Evolutionary conservation across 345 rosid genomes (phyloP), one percentile per base, ranked within the genome.

Genomic region (Linum usitatissimum): DNA sequence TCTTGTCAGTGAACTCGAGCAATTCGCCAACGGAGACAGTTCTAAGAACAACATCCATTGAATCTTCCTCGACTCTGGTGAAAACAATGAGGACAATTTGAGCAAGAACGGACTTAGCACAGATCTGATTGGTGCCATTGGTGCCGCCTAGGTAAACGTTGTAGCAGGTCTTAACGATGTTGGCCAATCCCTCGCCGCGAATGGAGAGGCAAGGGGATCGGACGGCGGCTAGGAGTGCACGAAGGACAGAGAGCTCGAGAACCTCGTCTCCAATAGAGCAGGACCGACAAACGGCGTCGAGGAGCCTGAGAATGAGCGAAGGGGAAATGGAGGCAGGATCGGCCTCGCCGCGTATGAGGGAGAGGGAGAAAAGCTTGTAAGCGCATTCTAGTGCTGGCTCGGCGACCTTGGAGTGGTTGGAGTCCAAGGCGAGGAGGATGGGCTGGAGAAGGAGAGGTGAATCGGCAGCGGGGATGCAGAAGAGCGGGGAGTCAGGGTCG

Each of bases 61-160:
- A 81, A 72, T 85, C 87, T 64, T 79, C 91, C 77, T 89, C 95
- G 3, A 78, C 83, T 70, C 95, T 70, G 55, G 87, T 66, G 72
- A 89, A 92, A 68, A 86, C 82, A 70, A 86, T 78, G 57, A 85
- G 74, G 77, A 85, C 69, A 60, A 92, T 85, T 80, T 89, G 98
- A 12, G 95, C 98, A 55, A 92, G 79, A 9, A 89, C 95, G 0
- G 93, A 76, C 79, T 92, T 92, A 20, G 96, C 95, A 65, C 95
- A 92, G 86, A 85, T 87, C 88, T 92, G 98, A 68, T 84, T 86
- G 74, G 98, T 87, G 51, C 93, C 93, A 30, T 61, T 92, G 40
- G 75, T 68, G 38, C 98, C 93, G 23, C 97, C 83, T 38, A 92
- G 78, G 75, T 92, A 92, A 49, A 87, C 87, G 70, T 92, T 89